Evolutionary conservation across 225 moss, liverwort and hornwort species (phyloP), one percentile per base, ranked within the genome.

Genomic region (Physcomitrium patens): DNA sequence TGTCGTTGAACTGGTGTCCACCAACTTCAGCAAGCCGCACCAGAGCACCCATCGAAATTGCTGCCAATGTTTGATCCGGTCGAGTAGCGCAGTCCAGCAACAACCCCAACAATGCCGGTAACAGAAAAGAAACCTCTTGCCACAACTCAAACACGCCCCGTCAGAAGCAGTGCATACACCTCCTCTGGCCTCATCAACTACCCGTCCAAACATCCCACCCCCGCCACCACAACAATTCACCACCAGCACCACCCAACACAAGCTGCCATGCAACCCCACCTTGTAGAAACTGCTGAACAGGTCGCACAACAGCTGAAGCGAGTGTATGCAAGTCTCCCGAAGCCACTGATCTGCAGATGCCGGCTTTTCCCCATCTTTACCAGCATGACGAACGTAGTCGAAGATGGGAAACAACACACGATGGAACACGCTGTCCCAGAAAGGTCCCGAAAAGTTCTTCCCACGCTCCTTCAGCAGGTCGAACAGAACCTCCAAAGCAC

Each of bases 351-450:
- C 99, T 68, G 95, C 93, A 72, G 99, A 92, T 17, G 93, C 90
- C 20, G 95, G 99, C 72, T 95, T 99, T 77, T 95, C 95, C 58
- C 99, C 99, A 78, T 99, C 99, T 78, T 92, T 95, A 60, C 99
- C 95, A 74, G 90, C 99, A 89, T 95, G 95, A 69, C 99, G 91
- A 51, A 99, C 99, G 82, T 95, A 93, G 74, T 99, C 99, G 80
- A 99, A 99, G 75, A 99, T 95, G 49, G 99, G 99, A 69, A 99
- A 99, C 67, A 99, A 74, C 41, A 99, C 99, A 47, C 99, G 91
- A 82, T 99, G 95, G 76, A 95, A 99, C 53, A 99, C 99, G 80
- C 99, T 99, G 69, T 99, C 99, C 99, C 99, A 99, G 70, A 99
- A 99, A 15, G 87, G 85, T 55, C 89, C 85, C 52, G 99, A 99